Conservation (phyloP, 2,329 filamentous ascomycete species). For the Exophiala calicioides region DNA sequence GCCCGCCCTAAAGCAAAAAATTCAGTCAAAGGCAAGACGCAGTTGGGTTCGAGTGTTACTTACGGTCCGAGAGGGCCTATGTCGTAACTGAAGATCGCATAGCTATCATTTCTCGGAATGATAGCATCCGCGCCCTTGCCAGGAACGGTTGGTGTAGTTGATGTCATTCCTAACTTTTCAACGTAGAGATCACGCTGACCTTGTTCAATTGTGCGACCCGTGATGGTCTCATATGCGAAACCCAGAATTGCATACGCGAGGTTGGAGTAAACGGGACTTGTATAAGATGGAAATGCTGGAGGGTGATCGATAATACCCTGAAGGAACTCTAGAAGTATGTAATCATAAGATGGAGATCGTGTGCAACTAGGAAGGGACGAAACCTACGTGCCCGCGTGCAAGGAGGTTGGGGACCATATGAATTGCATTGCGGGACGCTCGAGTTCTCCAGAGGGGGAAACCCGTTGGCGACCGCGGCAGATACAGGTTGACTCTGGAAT, state of each 20-base stretch:
- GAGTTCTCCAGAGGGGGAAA: constrained; percentile 9
- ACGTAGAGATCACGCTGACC: constrained; percentile 30
- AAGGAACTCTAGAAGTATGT: constrained; percentile 6
- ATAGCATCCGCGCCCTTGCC: constrained; percentile 34
- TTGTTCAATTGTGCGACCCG: constrained; percentile 38
- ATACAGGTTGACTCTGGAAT: constrained; percentile 2
- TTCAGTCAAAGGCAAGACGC: background rate
- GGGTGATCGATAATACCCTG: constrained; percentile 12
- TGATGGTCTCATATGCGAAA: constrained; percentile 44
- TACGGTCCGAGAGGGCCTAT: constrained; percentile 11
- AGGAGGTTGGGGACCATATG: constrained; percentile 5
- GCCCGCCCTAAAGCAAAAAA: constrained; percentile 7
- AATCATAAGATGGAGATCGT: too few relatives aligned
- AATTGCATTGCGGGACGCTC: constrained; percentile 6
- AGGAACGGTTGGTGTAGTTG: constrained; percentile 38
- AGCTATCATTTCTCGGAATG: constrained; percentile 40
- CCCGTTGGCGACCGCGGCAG: background rate
- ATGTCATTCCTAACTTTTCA: constrained; percentile 42
- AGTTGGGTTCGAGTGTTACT: background rate
- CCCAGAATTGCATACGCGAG: constrained; percentile 39
- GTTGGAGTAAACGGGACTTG: constrained; percentile 40
- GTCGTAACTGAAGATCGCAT: constrained; percentile 14
- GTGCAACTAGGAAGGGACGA: too few relatives aligned
- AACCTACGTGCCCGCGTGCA: constrained; percentile 13
- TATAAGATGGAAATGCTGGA: constrained; percentile 30